A percentile compares a stretch with the other conserved stretches of the same genome.
These are phyloP conservation scores for Cercophora sp. DNA, from an alignment of 495 filamentous ascomycete species.

Conservation along the genomic window DNA sequence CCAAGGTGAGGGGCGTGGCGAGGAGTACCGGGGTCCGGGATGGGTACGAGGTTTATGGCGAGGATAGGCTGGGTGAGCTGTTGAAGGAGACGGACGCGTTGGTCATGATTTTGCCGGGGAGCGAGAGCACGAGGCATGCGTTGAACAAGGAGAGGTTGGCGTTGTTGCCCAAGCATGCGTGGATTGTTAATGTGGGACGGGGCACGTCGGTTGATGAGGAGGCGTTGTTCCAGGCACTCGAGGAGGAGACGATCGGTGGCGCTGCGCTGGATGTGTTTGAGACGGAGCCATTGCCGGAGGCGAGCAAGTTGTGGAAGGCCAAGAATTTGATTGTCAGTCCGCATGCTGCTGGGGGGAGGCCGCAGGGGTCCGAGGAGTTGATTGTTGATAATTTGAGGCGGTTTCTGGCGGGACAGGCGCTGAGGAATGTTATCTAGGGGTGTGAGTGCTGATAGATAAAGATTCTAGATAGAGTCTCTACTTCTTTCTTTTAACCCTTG, in stretches of 20 bases:
- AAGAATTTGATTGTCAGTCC: slow-evolving; percentile 41
- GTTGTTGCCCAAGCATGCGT: slow-evolving; percentile 73
- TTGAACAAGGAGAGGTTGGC: slow-evolving; percentile 61
- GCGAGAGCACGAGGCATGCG: slow-evolving; percentile 66
- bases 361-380: slow-evolving; percentile 49
- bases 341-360: slow-evolving; percentile 49
- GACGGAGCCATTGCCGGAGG: slow-evolving; percentile 57
- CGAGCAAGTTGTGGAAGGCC: slow-evolving; percentile 35
- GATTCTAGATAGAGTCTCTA: no score
- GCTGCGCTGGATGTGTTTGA: slow-evolving; percentile 78
- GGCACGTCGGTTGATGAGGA: slow-evolving; percentile 77
- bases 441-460: neutral
- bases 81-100: slow-evolving; percentile 67
- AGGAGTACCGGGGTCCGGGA: slow-evolving; percentile 57
- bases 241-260: slow-evolving; percentile 61
- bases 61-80: slow-evolving; percentile 49
- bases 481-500: no score
- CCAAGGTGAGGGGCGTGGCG: slow-evolving; percentile 44
- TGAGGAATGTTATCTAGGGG: slow-evolving; percentile 48
- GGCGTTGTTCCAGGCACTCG: slow-evolving; percentile 68
- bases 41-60: slow-evolving; percentile 47
- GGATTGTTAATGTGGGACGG: slow-evolving; percentile 79
- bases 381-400: slow-evolving; percentile 51
- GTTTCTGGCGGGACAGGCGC: slow-evolving; percentile 48
- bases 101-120: slow-evolving; percentile 67